phyloP scores from a whole-genome alignment of 352 stramenopile species.

The Elongisporangium anandrum region DNA sequence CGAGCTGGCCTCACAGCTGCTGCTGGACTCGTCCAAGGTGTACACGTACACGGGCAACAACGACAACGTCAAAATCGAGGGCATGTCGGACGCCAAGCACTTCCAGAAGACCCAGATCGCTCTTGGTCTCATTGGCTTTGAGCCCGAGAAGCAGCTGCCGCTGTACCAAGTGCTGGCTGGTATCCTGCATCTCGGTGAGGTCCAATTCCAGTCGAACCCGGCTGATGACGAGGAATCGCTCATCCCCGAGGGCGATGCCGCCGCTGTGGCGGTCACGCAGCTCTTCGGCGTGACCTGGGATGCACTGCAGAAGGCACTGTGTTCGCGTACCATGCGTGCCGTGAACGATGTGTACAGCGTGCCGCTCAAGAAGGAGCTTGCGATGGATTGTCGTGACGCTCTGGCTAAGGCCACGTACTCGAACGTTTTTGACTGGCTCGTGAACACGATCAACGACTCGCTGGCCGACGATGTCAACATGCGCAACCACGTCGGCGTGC shows the following conservation, averaged over 20 bases:
- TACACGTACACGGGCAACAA: slow-evolving; percentile 72
- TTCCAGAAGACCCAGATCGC: slow-evolving; percentile 79
- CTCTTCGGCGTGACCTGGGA: slow-evolving; percentile 90
- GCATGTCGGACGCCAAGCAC: slow-evolving; percentile 66
- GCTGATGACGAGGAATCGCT: slow-evolving; percentile 77
- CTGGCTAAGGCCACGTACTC: slow-evolving; percentile 96
- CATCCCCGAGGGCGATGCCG: slow-evolving; percentile 40
- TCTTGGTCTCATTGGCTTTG: slow-evolving; percentile 80
- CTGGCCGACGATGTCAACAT: slow-evolving; percentile 75
- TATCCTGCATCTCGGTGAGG: slow-evolving; percentile 94
- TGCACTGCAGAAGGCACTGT: slow-evolving; percentile 90
- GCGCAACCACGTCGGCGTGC: slow-evolving; percentile 89
- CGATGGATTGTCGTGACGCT: slow-evolving; percentile 89
- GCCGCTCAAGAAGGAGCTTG: slow-evolving; percentile 81
- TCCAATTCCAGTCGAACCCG: slow-evolving; percentile 73
- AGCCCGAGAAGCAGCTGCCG: slow-evolving; percentile 75
- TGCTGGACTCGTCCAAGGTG: slow-evolving; percentile 36
- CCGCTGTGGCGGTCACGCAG: slow-evolving; percentile 48
- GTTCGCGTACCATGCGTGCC: slow-evolving; percentile 83
- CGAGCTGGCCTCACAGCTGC: slow-evolving; percentile 19
- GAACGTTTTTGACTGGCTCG: slow-evolving; percentile 96
- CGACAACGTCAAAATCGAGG: slow-evolving; percentile 64
- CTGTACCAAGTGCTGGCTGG: slow-evolving; percentile 92
- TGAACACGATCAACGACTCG: slow-evolving; percentile 92
- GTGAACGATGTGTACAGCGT: slow-evolving; percentile 68